Conservation (phyloP, 192 early-diverging fungal genomes). For the Umbelopsis vinacea region DNA sequence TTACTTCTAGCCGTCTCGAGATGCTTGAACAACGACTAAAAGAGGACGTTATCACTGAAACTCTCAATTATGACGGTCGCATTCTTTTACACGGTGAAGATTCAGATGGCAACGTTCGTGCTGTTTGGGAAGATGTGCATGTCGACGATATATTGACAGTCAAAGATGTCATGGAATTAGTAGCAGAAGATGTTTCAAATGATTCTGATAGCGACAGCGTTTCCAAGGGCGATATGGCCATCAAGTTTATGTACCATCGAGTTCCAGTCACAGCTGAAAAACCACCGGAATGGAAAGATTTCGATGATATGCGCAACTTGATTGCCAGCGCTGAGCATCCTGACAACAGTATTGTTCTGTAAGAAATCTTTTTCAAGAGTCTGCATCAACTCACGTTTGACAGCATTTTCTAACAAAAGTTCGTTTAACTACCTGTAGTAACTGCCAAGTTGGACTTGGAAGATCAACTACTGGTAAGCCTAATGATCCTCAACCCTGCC, state of each 20-base stretch:
- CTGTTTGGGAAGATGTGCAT: slow-evolving; percentile 65
- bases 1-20: slow-evolving; percentile 55
- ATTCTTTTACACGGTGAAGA: slow-evolving; percentile 61
- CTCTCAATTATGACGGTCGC: slow-evolving; percentile 50
- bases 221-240: neutral
- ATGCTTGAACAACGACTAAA: slow-evolving; percentile 57
- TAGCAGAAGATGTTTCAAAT: slow-evolving; percentile 37
- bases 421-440: slow-evolving; percentile 37
- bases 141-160: slow-evolving; percentile 56
- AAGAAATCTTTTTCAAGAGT: slow-evolving; percentile 19
- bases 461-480: slow-evolving; percentile 60
- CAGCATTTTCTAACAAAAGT: neutral
- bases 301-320: slow-evolving; percentile 58
- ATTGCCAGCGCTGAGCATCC: slow-evolving; percentile 44
- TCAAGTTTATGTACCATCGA: slow-evolving; percentile 49
- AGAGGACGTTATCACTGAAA: slow-evolving; percentile 57
- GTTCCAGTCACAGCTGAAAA: slow-evolving; percentile 66
- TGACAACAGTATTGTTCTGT: slow-evolving; percentile 56
- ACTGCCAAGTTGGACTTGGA: slow-evolving; percentile 67
- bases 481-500: neutral
- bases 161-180: slow-evolving; percentile 49
- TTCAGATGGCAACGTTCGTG: slow-evolving; percentile 44
- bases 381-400: neutral
- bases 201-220: slow-evolving; percentile 23
- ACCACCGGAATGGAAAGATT: slow-evolving; percentile 54